Percentiles rank a stretch among this genome's conserved stretches.
These are phyloP conservation scores for Solanum chiquidenum DNA, from an alignment of 257 asterid genomes.

Conservation along the genomic window DNA sequence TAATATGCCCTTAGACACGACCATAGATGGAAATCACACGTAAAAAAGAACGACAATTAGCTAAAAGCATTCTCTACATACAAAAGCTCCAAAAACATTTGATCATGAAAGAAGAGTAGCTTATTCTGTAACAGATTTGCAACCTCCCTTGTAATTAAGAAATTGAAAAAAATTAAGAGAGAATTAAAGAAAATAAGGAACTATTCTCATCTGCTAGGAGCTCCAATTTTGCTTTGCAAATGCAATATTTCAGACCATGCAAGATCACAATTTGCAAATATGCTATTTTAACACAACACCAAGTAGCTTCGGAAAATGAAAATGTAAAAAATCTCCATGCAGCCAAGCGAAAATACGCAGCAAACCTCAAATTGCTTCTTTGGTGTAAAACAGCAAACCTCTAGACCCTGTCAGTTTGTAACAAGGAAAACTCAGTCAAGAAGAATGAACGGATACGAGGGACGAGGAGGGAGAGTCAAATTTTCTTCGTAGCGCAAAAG, in stretches of 20 bases:
- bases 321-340: background rate
- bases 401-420: slow-evolving; percentile 25
- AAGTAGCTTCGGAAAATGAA: background rate
- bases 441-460: background rate
- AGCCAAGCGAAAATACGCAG: background rate
- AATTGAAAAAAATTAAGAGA: background rate
- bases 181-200: background rate
- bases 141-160: background rate
- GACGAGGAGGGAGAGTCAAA: background rate
- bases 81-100: background rate
- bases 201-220: background rate
- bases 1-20: background rate
- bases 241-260: background rate
- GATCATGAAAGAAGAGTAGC: background rate
- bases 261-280: background rate
- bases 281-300: background rate
- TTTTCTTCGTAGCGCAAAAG: background rate
- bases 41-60: background rate
- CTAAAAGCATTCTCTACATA: background rate
- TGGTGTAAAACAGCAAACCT: background rate
- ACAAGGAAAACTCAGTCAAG: background rate
- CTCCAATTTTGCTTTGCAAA: background rate
- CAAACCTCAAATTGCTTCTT: background rate
- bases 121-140: background rate
- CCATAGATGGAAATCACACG: background rate